Evolutionary conservation across 345 rosid species (phyloP), one percentile per base, ranked within the genome.

Genomic region (Salix exigua): DNA sequence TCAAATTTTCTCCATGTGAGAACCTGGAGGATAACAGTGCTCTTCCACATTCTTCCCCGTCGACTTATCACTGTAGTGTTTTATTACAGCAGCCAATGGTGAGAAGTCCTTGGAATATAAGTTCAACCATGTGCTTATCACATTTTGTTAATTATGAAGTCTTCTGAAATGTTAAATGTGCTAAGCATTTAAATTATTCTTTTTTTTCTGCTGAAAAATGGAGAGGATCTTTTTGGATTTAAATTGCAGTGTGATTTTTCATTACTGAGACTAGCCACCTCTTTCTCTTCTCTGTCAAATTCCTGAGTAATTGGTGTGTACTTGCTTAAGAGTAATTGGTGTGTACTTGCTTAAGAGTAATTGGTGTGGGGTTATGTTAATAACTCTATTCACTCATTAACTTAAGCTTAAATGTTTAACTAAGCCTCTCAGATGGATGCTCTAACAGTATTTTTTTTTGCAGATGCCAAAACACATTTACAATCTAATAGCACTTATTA

Each of bases 11-110:
- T 51, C 78, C 71, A 38, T 70, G 80, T 76, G 89, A 85, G 79
- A 85, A 88, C 78, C 58, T 77, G 81, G 92, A 88, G 75, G 84
- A 67, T 40, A 14, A 72, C 63, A 23, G n/a, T 78, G 86, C 79
- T 82, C 78, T 81, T 33, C 76, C 73, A 48, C 88, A 82, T 75
- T 53, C 75, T 61, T 68, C 85, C 71, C 82, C 91, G 21, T 79
- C 88, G 76, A 79, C 81, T 73, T 80, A 78, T 73, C 78, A 60
- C 68, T 74, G 79, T 63, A 80, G 80, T 81, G 82, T 72, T 80
- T 72, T 83, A 62, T 75, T 79, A 66, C 89, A 81, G 68, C 88
- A 83, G 68, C 82, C 79, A 79, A 89, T 88, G 90, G 97, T 92
- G 46, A 76, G 90, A 74, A 14, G 17, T 72, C 72, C 21, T 28